Percentiles rank a stretch among this genome's conserved stretches.
phyloP scores from a whole-genome alignment of 495 filamentous ascomycete genomes.

The Lindgomyces ingoldianus region DNA sequence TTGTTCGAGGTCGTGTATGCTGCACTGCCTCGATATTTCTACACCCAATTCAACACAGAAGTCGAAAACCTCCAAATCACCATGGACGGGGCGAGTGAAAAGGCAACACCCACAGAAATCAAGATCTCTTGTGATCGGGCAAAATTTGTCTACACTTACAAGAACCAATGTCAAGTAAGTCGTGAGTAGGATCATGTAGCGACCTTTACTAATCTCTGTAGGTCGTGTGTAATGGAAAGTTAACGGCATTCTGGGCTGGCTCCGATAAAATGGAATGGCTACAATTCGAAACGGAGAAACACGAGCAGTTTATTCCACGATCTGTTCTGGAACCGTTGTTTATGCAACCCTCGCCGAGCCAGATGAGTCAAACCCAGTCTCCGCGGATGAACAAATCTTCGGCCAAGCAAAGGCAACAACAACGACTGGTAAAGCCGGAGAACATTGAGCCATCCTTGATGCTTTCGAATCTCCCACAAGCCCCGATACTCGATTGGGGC shows the following conservation, averaged over 20 bases:
- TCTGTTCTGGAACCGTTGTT: constrained; percentile 36
- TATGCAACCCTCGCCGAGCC: constrained; percentile 34
- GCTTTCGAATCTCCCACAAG: constrained; percentile 38
- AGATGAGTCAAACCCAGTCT: constrained; percentile 37
- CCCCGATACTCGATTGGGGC: constrained; percentile 35
- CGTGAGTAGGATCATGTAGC: not conserved
- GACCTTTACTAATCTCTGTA: not conserved
- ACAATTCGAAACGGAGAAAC: constrained; percentile 38
- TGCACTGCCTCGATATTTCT: constrained; percentile 76
- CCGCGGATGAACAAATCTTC: constrained; percentile 46
- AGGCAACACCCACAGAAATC: constrained; percentile 2
- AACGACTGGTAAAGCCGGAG: constrained; percentile 30
- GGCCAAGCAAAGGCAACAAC: constrained; percentile 28
- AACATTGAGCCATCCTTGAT: constrained; percentile 37
- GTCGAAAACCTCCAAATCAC: constrained; percentile 77
- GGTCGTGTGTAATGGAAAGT: constrained; percentile 30
- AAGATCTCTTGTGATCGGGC: constrained; percentile 38
- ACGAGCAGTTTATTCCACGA: constrained; percentile 41
- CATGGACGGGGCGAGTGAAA: constrained; percentile 56
- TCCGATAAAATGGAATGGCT: constrained; percentile 41
- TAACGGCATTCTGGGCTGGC: constrained; percentile 40
- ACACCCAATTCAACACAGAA: constrained; percentile 80
- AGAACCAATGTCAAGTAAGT: constrained; percentile 42
- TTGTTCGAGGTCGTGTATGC: constrained; percentile 76
- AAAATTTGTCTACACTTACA: constrained; percentile 43